phyloP scores from a whole-genome alignment of 495 filamentous ascomycete species.

The Neurospora discreta region DNA sequence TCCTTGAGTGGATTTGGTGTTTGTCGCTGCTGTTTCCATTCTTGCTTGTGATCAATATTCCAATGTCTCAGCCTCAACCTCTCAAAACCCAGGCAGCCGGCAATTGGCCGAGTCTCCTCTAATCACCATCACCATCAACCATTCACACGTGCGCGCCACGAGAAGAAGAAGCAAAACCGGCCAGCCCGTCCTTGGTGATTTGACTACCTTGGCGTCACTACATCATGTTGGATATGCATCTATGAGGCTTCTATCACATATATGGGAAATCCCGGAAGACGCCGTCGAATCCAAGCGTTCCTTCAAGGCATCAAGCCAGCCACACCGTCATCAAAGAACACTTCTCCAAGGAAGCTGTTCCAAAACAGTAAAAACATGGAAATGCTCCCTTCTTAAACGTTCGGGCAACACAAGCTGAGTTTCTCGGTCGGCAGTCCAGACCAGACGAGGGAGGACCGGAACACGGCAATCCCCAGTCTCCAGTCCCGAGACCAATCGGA shows the following conservation, averaged over 20 bases:
- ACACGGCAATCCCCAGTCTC: neutral
- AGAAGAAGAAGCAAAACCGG: neutral
- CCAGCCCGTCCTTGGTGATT: neutral
- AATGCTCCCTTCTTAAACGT: neutral
- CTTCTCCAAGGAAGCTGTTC: neutral
- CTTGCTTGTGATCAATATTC: neutral
- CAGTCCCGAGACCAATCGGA: neutral
- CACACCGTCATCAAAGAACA: neutral
- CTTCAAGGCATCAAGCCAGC: neutral
- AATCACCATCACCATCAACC: neutral
- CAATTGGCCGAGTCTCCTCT: neutral
- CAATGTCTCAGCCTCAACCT: neutral
- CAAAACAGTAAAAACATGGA: neutral
- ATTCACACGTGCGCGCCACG: neutral
- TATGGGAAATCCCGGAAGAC: neutral
- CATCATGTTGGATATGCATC: neutral
- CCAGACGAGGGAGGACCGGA: neutral
- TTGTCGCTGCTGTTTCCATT: neutral
- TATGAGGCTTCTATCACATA: neutral
- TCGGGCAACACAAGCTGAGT: neutral
- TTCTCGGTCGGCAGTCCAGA: neutral
- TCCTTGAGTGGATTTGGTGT: neutral
- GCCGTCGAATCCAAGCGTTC: neutral
- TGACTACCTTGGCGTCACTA: neutral
- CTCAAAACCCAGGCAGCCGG: neutral